Conservation (phyloP, 148 eudicot genomes). For the Cornus florida region DNA sequence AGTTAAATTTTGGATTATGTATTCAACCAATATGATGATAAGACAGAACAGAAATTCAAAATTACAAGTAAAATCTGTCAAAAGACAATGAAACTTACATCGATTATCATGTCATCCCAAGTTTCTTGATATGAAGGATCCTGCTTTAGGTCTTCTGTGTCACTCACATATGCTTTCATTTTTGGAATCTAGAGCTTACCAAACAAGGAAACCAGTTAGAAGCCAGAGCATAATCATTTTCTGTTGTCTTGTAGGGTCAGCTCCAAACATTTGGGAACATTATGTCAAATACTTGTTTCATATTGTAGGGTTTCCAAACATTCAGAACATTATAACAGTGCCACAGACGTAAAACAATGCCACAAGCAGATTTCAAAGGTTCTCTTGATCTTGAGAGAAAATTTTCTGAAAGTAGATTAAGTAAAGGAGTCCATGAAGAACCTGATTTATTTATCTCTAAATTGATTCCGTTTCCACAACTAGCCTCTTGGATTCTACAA, state of each 20-base stretch:
- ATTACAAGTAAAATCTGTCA: neutral
- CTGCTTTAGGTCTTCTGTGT: conserved; percentile 97
- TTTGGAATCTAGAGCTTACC: conserved; percentile 98
- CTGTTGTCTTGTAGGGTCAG: neutral
- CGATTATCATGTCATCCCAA: conserved; percentile 98
- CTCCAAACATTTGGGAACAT: neutral
- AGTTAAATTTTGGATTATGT: neutral
- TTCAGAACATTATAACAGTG: no score
- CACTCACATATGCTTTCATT: conserved; percentile 99
- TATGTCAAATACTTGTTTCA: neutral
- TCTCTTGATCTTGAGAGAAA: neutral
- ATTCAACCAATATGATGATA: neutral
- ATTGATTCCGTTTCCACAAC: neutral
- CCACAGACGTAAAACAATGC: neutral
- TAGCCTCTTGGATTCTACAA: neutral
- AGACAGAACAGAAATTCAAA: neutral
- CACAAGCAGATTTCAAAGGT: neutral
- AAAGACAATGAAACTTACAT: conserved; percentile 47
- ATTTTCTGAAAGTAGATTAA: neutral
- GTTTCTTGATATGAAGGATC: conserved; percentile 84
- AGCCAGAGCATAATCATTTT: conserved; percentile 1
- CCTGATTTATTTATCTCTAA: neutral
- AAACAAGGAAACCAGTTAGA: conserved; percentile 46
- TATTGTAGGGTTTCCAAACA: neutral
- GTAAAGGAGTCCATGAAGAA: conserved; percentile 7